These are phyloP conservation scores for Solanum sejunctum DNA, from an alignment of 257 asterid genomes.

Conservation along the genomic window DNA sequence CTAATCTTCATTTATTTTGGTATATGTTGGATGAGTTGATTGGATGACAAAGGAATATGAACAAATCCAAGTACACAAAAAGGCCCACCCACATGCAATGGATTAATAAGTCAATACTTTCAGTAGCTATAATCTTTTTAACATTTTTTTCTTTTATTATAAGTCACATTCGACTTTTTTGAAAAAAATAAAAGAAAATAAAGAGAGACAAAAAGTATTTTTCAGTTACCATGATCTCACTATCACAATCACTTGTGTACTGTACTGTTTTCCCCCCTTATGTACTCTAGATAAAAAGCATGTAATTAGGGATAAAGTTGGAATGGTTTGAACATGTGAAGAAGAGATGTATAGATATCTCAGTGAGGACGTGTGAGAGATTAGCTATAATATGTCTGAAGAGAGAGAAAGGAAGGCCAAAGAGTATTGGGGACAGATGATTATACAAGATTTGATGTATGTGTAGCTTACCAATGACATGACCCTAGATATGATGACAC, in stretches of 20 bases:
- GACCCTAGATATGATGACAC: background rate
- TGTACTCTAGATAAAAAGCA: background rate
- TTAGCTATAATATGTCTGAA: background rate
- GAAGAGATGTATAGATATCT: background rate
- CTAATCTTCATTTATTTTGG: background rate
- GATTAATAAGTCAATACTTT: background rate
- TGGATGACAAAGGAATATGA: slow-evolving; percentile 16
- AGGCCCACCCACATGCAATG: slow-evolving; percentile 43
- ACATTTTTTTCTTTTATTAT: background rate
- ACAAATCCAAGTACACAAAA: background rate
- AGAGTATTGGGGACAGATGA: background rate
- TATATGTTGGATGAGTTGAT: background rate
- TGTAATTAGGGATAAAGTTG: background rate
- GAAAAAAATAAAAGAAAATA: background rate
- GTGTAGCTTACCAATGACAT: background rate
- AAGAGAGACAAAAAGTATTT: background rate
- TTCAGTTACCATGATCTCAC: background rate
- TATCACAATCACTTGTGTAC: background rate
- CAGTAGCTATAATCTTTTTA: slow-evolving; percentile 4
- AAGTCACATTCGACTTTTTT: background rate
- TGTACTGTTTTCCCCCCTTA: background rate
- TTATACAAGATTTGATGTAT: background rate
- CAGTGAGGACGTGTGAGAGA: background rate
- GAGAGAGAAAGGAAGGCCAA: background rate
- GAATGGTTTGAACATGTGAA: background rate